Conservation (phyloP, 768 basidiomycete genomes). For the Tubosaeta sp. region DNA sequence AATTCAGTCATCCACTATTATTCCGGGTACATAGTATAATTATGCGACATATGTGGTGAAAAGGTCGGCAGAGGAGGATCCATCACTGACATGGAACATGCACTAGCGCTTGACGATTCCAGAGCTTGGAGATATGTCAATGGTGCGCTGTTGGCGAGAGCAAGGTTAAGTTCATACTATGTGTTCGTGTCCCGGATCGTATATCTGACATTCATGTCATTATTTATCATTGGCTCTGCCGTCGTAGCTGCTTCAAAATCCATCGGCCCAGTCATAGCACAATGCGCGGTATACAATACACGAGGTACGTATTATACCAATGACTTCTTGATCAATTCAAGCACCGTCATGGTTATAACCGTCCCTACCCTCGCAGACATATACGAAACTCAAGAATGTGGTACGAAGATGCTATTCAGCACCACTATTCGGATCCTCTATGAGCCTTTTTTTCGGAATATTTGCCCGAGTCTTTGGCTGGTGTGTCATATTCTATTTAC, state of each 20-base stretch:
- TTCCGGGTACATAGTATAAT: too few relatives aligned
- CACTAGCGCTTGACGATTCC: too few relatives aligned
- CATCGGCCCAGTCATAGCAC: slow-evolving; percentile 56
- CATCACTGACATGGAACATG: too few relatives aligned
- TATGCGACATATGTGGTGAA: too few relatives aligned
- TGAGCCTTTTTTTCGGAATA: slow-evolving; percentile 61
- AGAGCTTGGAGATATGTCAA: too few relatives aligned
- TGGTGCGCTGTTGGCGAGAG: slow-evolving; percentile 19
- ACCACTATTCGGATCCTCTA: slow-evolving; percentile 66
- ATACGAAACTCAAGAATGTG: slow-evolving; percentile 69
- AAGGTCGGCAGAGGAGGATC: too few relatives aligned
- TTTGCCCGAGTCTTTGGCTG: slow-evolving; percentile 66
- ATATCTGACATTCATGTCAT: slow-evolving; percentile 47
- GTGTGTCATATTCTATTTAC: slow-evolving; percentile 86
- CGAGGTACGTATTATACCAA: slow-evolving; percentile 40
- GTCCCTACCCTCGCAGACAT: slow-evolving; percentile 72
- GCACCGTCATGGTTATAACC: slow-evolving; percentile 66
- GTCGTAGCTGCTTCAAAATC: slow-evolving; percentile 54
- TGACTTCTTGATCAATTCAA: slow-evolving; percentile 38
- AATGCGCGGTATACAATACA: slow-evolving; percentile 62
- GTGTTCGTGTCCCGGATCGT: slow-evolving; percentile 37
- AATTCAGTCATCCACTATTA: too few relatives aligned
- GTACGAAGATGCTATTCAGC: slow-evolving; percentile 77
- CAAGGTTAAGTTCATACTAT: not conserved
- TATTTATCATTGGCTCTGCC: slow-evolving; percentile 54